Base-by-base conservation (phyloP, 306 rosid genomes). In the Spatholobus suberectus region DNA sequence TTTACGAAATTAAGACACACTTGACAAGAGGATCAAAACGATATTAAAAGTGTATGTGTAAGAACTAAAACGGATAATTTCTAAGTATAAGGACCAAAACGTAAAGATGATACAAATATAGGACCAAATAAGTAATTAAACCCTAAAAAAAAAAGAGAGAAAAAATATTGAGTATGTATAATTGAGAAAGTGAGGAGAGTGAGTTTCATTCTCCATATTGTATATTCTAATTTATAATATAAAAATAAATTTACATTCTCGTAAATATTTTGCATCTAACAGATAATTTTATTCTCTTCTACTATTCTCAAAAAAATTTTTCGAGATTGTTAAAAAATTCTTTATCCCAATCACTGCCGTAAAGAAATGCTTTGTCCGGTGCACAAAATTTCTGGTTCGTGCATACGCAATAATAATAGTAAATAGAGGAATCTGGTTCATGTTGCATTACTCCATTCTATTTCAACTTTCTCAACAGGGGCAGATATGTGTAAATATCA, bases 401-500 rank as follows among this genome's bases (percentile, higher is more conserved):
- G 58, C 54, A 69, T 12, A 69, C n/a, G n/a, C 14, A 12, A 41
- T 5, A 70, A 43, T 1, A 13, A 8, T 23, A 69, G 20, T 8
- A n/a, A 66, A 1, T 0, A 13, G 47, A 10, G 8, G 46, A 37
- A 67, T 44, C 43, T 29, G 63, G 46, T 51, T 73, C 46, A n/a
- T 7, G 29, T 47, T 7, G 44, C 17, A 47, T 51, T 29, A 18
- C 21, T 17, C 24, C 6, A 14, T 29, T 49, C 44, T 3, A 3
- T 11, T 47, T 49, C 13, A 44, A 21, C 11, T 38, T 21, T 1
- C 37, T 20, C 74, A 69, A 24, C 2, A 37, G 72, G 55, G 37
- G 74, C 6, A 81, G 47, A 40, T 66, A 24, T 24, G 75, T 11
- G 75, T 73, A 32, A 59, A 43, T 26, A 61, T 41, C 40, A 49